Evolutionary conservation across 176 grass and related monocot species (phyloP).

Genomic region (Oryza australiensis): DNA sequence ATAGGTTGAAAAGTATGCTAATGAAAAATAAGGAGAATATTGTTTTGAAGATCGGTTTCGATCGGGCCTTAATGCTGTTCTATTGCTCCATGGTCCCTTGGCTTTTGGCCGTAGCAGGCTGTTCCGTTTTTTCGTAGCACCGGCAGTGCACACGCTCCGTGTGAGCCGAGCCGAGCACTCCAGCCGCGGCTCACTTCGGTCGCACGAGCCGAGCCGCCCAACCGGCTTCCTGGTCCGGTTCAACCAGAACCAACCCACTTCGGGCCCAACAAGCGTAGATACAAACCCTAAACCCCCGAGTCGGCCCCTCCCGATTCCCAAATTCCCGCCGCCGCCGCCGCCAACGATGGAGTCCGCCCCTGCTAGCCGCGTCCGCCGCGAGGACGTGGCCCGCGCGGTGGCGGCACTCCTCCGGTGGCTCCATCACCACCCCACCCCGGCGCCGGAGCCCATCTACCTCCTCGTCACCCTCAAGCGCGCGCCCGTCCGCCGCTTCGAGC

Average conservation of each 20-base stretch:
- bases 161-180: not conserved
- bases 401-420: slow-evolving; percentile 59
- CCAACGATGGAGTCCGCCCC: not conserved
- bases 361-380: slow-evolving; percentile 32
- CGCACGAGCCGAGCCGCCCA: not conserved
- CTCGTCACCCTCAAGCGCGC: slow-evolving; percentile 47
- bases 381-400: slow-evolving; percentile 48
- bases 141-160: too few species aligned
- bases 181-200: not conserved
- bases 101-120: too few species aligned
- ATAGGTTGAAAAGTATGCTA: too few species aligned
- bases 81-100: not conserved
- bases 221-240: slow-evolving; percentile 6
- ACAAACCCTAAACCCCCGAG: slow-evolving; percentile 15
- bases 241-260: slow-evolving; percentile 10
- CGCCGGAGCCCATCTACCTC: slow-evolving; percentile 54
- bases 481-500: slow-evolving; percentile 46
- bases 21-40: too few species aligned
- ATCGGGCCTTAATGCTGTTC: too few species aligned
- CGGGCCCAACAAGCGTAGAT: slow-evolving; percentile 2
- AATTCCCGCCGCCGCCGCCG: slow-evolving; percentile 30
- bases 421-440: slow-evolving; percentile 31
- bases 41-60: too few species aligned
- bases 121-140: not conserved
- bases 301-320: not conserved